Evolutionary conservation across 176 grass and related monocot genomes (phyloP), one percentile per base, ranked within the genome.

Genomic region (Oryza brachyantha): DNA sequence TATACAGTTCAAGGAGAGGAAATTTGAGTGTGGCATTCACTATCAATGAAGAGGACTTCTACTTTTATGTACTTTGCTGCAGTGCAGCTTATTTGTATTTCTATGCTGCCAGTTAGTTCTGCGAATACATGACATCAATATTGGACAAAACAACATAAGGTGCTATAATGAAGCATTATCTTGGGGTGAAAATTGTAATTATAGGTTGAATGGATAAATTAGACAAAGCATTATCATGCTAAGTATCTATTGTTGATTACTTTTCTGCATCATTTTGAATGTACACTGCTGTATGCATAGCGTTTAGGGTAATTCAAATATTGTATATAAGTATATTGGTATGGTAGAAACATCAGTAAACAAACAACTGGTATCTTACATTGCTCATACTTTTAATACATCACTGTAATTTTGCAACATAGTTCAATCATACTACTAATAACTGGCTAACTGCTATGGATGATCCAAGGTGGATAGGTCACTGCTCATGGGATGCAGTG

Each of bases 1-100:
- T 70, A 78, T 70, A 78, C 17, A 61, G 39, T 81, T 68, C 40
- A 19, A 74, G 45, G 43, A 50, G 39, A 75, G 52, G 0, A 7
- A 3, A 19, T 73, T 59, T 61, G 4, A 17, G 27, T 61, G 28
- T 17, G 10, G 11, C n/a, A 45, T 43, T 43, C 17, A 45, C 17
- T 73, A 28, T 59, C 1, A 73, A 45, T 66, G 61, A 34, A 41
- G 66, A 41, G 68, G 22, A 21, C 46, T 52, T 52, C 19, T 0
- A 52, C 46, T 52, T 52, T 52, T 52, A 8, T 52, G 46, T 52
- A 52, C 21, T 5, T 17, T 8, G 8, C 12, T 0, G 39, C 13
- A 28, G 13, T 40, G 36, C 60, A 29, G 26, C 16, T n/a, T n/a
- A 13, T 37, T n/a, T 29, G 37, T 63, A 31, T 43, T 69, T 76